These are phyloP conservation scores for Cercospora berteroae DNA, from an alignment of 2,329 filamentous ascomycete species.

Conservation along the genomic window DNA sequence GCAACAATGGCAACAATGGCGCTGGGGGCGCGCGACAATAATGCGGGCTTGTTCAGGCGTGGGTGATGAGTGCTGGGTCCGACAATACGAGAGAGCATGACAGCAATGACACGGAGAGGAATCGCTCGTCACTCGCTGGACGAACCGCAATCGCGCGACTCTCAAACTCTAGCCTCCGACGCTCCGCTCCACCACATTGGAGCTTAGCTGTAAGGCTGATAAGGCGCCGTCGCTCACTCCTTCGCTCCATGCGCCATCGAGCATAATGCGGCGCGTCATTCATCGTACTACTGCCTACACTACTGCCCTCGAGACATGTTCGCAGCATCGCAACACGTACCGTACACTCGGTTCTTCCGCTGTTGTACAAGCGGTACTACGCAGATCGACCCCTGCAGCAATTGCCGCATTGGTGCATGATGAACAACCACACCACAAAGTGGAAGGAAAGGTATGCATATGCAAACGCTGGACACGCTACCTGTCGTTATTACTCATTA, in stretches of 20 bases:
- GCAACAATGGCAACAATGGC: constrained; percentile 4
- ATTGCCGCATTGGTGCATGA: not conserved
- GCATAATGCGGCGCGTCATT: not conserved
- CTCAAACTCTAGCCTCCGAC: constrained; percentile 1
- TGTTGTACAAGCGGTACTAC: constrained; percentile 3
- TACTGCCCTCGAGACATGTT: not conserved
- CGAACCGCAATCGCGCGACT: not conserved
- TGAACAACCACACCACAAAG: not conserved
- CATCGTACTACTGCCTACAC: not conserved
- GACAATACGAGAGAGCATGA: not conserved
- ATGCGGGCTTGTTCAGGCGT: not conserved
- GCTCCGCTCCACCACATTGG: not conserved
- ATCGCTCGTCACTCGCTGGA: not conserved
- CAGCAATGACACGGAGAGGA: not conserved
- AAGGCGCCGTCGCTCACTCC: not conserved
- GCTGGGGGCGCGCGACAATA: not conserved
- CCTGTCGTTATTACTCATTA: not conserved
- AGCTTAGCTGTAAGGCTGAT: not conserved
- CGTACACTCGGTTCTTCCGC: not conserved
- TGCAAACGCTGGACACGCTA: not conserved
- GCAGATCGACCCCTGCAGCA: constrained; percentile 7
- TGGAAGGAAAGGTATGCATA: not conserved
- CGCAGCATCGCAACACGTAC: not conserved
- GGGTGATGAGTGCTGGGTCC: not conserved
- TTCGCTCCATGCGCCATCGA: not conserved